Evolutionary conservation across 1,284 basidiomycete species (phyloP), one percentile per base, ranked within the genome.

Genomic region (Cutaneotrichosporon sp.): DNA sequence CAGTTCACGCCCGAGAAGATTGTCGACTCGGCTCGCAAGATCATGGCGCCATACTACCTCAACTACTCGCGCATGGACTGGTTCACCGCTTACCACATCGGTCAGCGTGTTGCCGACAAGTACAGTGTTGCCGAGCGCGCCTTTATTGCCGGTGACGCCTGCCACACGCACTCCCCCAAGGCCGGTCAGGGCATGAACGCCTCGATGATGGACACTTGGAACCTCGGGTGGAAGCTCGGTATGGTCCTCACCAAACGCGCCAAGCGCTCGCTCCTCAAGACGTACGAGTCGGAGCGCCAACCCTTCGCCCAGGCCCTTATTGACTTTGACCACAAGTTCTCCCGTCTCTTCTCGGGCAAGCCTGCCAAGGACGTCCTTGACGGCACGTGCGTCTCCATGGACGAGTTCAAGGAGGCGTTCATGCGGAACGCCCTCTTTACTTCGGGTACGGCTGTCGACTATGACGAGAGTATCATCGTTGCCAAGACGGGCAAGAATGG

Each of bases 201-300:
- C 32, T 74, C 70, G 31, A 69, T 74, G 64, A 69, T 70, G 64
- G 74, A 76, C 66, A 65, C 72, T 0, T 67, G 66, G 64, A 78
- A 78, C 69, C 74, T 85, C 21, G 81, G 77, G 5, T 85, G 84
- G 84, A 85, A 85, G 70, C 74, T 85, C 21, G 81, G 82, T 6
- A 73, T 84, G 13, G 82, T 83, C 3, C 71, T 80, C 52, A 81
- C 81, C 58, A 76, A 79, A 9, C 68, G 77, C 31, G 77, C 83
- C 14, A 64, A 76, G 9, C 69, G 75, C 5, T 69, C 75, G 14
- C 71, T 85, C 4, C 79, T 85, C 16, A 73, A 79, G 16, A 78
- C 81, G 2, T 84, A 83, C 70, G 76, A 76, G 55, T 80, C 77
- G 67, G 85, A 84, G 75, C 82, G 81, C 31, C 63, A 69, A 61